Percentiles rank a stretch among this genome's conserved stretches.
Evolutionary conservation across 805 yeast species (phyloP).

Genomic region (Metschnikowia vanudenii): DNA sequence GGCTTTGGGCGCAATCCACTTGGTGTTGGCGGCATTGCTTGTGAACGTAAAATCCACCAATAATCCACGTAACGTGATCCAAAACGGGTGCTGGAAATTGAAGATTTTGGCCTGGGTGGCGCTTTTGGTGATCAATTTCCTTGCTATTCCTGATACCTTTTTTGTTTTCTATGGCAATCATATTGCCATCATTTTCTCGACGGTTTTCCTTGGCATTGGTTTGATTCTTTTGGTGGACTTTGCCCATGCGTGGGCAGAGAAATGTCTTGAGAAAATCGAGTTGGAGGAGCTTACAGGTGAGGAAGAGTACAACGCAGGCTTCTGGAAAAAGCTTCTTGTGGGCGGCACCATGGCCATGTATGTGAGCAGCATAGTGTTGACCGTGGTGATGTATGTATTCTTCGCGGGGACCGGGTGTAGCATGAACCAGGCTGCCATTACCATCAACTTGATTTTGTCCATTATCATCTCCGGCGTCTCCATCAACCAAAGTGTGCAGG

Average conservation of each 20-base stretch:
- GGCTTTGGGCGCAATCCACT: conserved; percentile 79
- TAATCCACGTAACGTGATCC: conserved; percentile 77
- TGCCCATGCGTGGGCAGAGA: conserved; percentile 99
- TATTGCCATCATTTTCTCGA: conserved; percentile 79
- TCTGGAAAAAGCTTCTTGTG: conserved; percentile 79
- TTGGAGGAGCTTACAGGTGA: conserved; percentile 59
- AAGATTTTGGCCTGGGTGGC: conserved; percentile 62
- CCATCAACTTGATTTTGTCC: conserved; percentile 68
- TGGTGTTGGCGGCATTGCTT: conserved; percentile 63
- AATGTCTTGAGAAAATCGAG: conserved; percentile 87
- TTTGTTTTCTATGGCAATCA: conserved; percentile 90
- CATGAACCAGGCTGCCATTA: conserved; percentile 85
- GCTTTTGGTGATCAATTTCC: conserved; percentile 60
- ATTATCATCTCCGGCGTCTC: conserved; percentile 67
- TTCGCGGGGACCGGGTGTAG: conserved; percentile 81
- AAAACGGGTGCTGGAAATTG: conserved; percentile 88
- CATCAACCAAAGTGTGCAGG: conserved; percentile 81
- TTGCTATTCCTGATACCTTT: conserved; percentile 78
- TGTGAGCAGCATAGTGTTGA: conserved; percentile 65
- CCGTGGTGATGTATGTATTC: conserved; percentile 74
- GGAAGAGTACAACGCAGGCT: conserved; percentile 45
- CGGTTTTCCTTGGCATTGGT: conserved; percentile 85
- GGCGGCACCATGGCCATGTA: conserved; percentile 91
- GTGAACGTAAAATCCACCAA: conserved; percentile 74
- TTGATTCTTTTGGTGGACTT: conserved; percentile 87